Conservation (phyloP, 805 yeast species). For the Yarrowia sp. region DNA sequence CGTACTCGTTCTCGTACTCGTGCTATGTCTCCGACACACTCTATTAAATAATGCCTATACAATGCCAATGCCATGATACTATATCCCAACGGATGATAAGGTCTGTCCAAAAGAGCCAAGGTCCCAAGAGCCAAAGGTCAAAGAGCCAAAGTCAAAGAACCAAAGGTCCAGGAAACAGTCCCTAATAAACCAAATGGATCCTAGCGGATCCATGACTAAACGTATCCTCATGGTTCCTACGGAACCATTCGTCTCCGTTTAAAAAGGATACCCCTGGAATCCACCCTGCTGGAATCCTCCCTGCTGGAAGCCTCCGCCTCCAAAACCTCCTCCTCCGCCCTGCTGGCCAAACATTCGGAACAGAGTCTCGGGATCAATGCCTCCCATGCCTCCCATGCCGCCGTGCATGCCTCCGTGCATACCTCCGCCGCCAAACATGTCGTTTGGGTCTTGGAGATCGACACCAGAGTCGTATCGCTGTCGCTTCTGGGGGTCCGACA, state of each 20-base stretch:
- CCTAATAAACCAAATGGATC: too few species aligned
- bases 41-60: conserved; percentile 18
- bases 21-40: too few species aligned
- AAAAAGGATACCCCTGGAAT: conserved; percentile 22
- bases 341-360: conserved; percentile 42
- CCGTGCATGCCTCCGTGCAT: conserved; percentile 59
- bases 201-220: too few species aligned
- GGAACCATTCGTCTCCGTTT: too few species aligned
- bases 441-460: conserved; percentile 46
- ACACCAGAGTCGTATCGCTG: conserved; percentile 85
- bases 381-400: conserved; percentile 46
- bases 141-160: too few species aligned
- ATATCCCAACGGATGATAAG: too few species aligned
- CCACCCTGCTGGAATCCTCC: conserved; percentile 24
- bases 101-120: too few species aligned
- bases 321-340: conserved; percentile 30
- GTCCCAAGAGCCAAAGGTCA: too few species aligned
- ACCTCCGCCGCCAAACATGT: conserved; percentile 58
- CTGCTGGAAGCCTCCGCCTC: conserved; percentile 25
- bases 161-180: too few species aligned
- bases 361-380: conserved; percentile 39
- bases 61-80: not conserved
- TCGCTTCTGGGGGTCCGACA: conserved; percentile 84
- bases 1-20: too few species aligned
- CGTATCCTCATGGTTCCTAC: too few species aligned